Conservation (phyloP, 805 yeast genomes). For the Starmera caribaea region DNA sequence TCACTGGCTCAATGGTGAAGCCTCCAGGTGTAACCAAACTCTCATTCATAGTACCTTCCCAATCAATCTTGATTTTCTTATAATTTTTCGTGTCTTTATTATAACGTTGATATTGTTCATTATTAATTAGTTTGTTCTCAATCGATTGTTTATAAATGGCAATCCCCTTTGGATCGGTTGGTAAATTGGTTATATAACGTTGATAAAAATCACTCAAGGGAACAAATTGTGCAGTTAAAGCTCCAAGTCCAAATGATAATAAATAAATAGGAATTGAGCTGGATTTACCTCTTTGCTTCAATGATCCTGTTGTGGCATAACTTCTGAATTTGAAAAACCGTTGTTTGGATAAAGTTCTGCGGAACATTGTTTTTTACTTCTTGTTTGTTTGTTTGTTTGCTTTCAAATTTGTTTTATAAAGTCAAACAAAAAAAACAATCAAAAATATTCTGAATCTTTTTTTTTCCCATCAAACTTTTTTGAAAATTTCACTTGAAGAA, state of each 20-base stretch:
- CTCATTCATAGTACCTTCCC: conserved; percentile 31
- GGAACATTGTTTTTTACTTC: too few species aligned
- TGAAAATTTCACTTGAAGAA: too few species aligned
- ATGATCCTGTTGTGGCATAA: neutral
- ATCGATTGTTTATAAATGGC: conserved; percentile 29
- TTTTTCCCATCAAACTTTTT: too few species aligned
- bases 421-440: too few species aligned
- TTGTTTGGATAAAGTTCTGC: too few species aligned
- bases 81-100: conserved; percentile 35
- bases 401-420: too few species aligned
- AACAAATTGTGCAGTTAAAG: conserved; percentile 23
- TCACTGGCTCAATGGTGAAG: conserved; percentile 60
- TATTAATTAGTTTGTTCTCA: conserved; percentile 34
- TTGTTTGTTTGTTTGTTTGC: too few species aligned
- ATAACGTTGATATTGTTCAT: conserved; percentile 25
- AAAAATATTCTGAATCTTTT: too few species aligned
- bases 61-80: conserved; percentile 27
- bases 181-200: conserved; percentile 10
- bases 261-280: conserved; percentile 5
- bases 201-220: conserved; percentile 25
- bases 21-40: conserved; percentile 70
- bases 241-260: conserved; percentile 24
- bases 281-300: neutral
- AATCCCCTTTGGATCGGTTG: conserved; percentile 17
- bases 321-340: too few species aligned